Evolutionary conservation across 192 early-diverging fungal genomes (phyloP).

Genomic region (Obelidium mucronatum): DNA sequence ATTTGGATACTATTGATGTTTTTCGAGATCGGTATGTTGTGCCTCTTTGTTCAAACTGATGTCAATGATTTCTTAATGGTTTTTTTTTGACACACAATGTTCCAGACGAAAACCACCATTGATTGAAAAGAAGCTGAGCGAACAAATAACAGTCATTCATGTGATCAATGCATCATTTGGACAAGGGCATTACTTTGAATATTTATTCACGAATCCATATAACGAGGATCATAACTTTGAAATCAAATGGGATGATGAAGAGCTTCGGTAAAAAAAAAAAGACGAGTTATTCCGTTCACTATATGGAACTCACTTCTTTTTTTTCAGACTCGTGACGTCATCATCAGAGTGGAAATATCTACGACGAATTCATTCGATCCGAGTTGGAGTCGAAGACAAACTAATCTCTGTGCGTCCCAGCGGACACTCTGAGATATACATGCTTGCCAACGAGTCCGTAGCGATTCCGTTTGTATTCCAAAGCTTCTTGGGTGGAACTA

Average conservation of each 20-base stretch:
- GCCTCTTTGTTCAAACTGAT: slow-evolving; percentile 3
- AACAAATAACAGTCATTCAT: slow-evolving; percentile 45
- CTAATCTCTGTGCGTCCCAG: slow-evolving; percentile 30
- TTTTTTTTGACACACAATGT: background rate
- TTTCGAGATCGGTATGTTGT: slow-evolving; percentile 44
- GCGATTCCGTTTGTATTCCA: slow-evolving; percentile 60
- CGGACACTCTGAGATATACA: slow-evolving; percentile 32
- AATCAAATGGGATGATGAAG: slow-evolving; percentile 53
- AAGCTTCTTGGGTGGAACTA: slow-evolving; percentile 41
- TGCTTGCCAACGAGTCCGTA: slow-evolving; percentile 45
- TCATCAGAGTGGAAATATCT: slow-evolving; percentile 47
- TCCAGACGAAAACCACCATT: slow-evolving; percentile 30
- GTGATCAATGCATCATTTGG: slow-evolving; percentile 50
- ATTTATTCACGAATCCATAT: slow-evolving; percentile 53
- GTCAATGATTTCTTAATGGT: too few species aligned
- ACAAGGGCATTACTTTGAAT: slow-evolving; percentile 54
- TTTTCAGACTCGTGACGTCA: slow-evolving; percentile 35
- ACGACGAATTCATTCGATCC: slow-evolving; percentile 36
- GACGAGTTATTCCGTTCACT: background rate
- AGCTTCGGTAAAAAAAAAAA: slow-evolving; percentile 38
- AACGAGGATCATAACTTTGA: slow-evolving; percentile 47
- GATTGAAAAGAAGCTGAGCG: slow-evolving; percentile 36
- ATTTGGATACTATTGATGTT: slow-evolving; percentile 51
- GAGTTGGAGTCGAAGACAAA: slow-evolving; percentile 40
- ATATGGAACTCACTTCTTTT: too few species aligned